Conservation (phyloP, 2,329 filamentous ascomycete species). For the Hirsutella thompsonii region DNA sequence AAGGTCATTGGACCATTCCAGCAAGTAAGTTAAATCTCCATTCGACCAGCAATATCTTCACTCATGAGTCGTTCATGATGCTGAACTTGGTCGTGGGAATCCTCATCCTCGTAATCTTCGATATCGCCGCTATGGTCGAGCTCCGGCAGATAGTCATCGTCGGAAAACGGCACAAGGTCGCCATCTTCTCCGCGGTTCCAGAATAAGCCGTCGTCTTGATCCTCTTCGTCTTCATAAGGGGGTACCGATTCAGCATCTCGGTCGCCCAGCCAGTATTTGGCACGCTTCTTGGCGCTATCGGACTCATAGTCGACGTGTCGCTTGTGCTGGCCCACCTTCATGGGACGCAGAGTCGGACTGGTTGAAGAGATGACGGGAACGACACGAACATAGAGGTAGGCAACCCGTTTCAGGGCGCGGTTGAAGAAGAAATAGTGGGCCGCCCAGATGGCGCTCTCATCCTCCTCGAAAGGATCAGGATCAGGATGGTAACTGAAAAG, state of each 20-base stretch:
- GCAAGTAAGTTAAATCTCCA: slow-evolving; percentile 39
- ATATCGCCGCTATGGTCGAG: slow-evolving; percentile 24
- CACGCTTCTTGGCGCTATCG: slow-evolving; percentile 49
- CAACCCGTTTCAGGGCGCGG: slow-evolving; percentile 79
- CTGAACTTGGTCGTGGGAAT: slow-evolving; percentile 31
- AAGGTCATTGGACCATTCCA: neutral
- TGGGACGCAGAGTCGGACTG: slow-evolving; percentile 35
- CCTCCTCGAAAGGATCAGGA: slow-evolving; percentile 81
- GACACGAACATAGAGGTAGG: slow-evolving; percentile 86
- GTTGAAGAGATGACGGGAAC: slow-evolving; percentile 60
- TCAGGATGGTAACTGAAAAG: slow-evolving; percentile 84
- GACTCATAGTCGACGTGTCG: slow-evolving; percentile 18
- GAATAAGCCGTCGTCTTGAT: slow-evolving; percentile 35
- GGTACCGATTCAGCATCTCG: slow-evolving; percentile 35
- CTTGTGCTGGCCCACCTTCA: slow-evolving; percentile 14
- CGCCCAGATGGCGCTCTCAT: slow-evolving; percentile 89
- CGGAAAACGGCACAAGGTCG: slow-evolving; percentile 39
- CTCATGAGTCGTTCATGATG: slow-evolving; percentile 32
- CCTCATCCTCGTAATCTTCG: slow-evolving; percentile 30
- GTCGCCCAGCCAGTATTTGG: slow-evolving; percentile 78
- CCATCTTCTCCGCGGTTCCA: slow-evolving; percentile 48
- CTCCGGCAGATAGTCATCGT: slow-evolving; percentile 37
- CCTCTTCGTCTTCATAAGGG: slow-evolving; percentile 33
- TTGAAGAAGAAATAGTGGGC: slow-evolving; percentile 98
- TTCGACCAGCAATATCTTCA: slow-evolving; percentile 48